Conservation (phyloP, 1,284 basidiomycete genomes). For the Athelia sp. region DNA sequence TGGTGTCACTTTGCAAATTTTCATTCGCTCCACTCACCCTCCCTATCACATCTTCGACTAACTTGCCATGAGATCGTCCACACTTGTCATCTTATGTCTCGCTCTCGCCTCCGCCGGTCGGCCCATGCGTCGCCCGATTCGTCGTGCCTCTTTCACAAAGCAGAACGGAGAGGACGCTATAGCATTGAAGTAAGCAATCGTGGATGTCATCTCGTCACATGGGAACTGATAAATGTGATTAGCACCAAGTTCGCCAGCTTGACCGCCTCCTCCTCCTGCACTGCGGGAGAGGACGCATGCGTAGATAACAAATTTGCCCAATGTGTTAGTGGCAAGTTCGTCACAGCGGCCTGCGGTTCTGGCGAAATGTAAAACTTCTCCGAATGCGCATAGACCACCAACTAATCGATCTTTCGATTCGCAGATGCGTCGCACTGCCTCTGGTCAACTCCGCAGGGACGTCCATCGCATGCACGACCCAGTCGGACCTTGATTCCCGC, state of each 20-base stretch:
- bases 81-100: slow-evolving; percentile 15
- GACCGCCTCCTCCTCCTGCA: slow-evolving; percentile 36
- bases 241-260: slow-evolving; percentile 43
- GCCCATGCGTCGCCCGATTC: slow-evolving; percentile 28
- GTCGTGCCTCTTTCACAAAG: slow-evolving; percentile 31
- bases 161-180: slow-evolving; percentile 53
- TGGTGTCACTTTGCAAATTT: slow-evolving; percentile 2
- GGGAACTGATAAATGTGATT: slow-evolving; percentile 10
- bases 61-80: slow-evolving; percentile 23
- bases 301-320: slow-evolving; percentile 41
- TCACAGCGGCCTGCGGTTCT: slow-evolving; percentile 33
- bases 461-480: slow-evolving; percentile 41
- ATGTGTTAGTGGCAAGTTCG: slow-evolving; percentile 45
- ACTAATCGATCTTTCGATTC: background rate
- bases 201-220: slow-evolving; percentile 3
- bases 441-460: slow-evolving; percentile 38
- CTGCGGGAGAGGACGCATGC: slow-evolving; percentile 41
- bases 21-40: slow-evolving; percentile 7
- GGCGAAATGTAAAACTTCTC: slow-evolving; percentile 34
- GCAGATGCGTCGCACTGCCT: slow-evolving; percentile 52
- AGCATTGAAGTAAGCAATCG: slow-evolving; percentile 39
- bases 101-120: slow-evolving; percentile 31
- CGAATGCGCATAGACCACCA: slow-evolving; percentile 1
- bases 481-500: slow-evolving; percentile 30
- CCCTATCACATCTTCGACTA: no score